These are phyloP conservation scores for Myxozyma geophila DNA, from an alignment of 805 yeast genomes.

Conservation along the genomic window DNA sequence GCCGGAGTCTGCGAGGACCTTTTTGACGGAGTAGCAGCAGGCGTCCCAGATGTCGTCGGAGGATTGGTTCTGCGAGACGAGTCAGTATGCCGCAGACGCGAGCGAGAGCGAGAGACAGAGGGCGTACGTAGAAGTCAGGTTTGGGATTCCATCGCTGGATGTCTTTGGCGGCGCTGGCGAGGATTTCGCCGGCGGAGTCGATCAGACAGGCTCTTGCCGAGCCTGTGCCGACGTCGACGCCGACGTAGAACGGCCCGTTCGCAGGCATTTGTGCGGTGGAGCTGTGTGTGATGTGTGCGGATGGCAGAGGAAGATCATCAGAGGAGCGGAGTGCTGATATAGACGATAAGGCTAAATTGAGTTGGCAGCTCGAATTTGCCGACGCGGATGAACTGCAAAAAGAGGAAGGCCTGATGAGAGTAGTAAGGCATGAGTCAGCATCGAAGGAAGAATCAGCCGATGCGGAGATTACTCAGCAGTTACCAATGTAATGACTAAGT, in stretches of 20 bases:
- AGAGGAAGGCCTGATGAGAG: background rate
- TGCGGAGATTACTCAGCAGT: too few relatives aligned
- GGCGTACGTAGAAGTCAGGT: constrained; percentile 53
- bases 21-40: constrained; percentile 78
- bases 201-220: constrained; percentile 94
- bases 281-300: too few relatives aligned
- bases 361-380: background rate
- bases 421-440: background rate
- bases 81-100: too few relatives aligned
- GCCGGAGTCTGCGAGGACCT: constrained; percentile 73
- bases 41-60: constrained; percentile 89
- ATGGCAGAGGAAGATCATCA: background rate
- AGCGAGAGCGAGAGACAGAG: background rate
- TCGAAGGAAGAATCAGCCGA: too few relatives aligned
- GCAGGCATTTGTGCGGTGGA: background rate
- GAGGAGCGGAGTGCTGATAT: background rate
- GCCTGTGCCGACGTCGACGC: constrained; percentile 97
- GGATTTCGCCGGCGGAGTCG: constrained; percentile 78
- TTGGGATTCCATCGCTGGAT: constrained; percentile 62
- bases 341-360: constrained; percentile 4
- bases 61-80: constrained; percentile 64
- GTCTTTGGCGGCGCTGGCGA: constrained; percentile 71
- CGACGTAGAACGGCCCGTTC: constrained; percentile 58
- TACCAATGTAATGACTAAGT: too few relatives aligned
- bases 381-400: constrained; percentile 5